Percentiles rank a stretch among this genome's conserved stretches.
Conservation (phyloP, 192 early-diverging fungal genomes). For the Pilaira anomala region DNA sequence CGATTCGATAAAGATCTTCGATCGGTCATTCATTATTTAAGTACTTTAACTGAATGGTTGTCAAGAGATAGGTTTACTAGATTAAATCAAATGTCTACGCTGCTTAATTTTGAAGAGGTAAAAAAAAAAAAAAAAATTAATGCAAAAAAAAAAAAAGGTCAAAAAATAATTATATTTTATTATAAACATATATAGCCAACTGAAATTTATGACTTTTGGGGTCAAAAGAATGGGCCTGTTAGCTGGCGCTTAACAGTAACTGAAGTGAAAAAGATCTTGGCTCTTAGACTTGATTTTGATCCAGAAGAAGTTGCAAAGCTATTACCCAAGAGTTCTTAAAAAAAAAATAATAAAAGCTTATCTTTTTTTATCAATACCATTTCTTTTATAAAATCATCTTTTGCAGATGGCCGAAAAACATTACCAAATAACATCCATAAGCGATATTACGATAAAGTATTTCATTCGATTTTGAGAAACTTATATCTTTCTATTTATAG, state of each 20-base stretch:
- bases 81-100: constrained; percentile 78
- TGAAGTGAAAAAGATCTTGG: constrained; percentile 65
- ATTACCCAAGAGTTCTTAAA: constrained; percentile 15
- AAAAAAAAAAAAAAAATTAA: constrained; percentile 18
- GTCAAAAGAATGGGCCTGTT: constrained; percentile 55
- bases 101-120: constrained; percentile 77
- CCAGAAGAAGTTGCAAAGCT: constrained; percentile 53
- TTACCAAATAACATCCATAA: too few relatives aligned
- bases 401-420: too few relatives aligned
- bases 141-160: too few relatives aligned
- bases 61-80: constrained; percentile 76
- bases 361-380: background rate
- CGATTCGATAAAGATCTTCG: constrained; percentile 93
- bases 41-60: constrained; percentile 53
- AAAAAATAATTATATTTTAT: background rate
- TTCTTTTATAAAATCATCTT: background rate
- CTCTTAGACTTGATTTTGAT: constrained; percentile 63
- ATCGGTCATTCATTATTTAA: constrained; percentile 63
- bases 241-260: constrained; percentile 67
- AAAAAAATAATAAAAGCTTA: background rate
- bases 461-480: too few relatives aligned
- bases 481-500: too few relatives aligned
- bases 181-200: constrained; percentile 39
- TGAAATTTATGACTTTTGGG: constrained; percentile 76
- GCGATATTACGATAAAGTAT: too few relatives aligned